Base-by-base conservation (phyloP, 192 early-diverging fungal genomes). In the Podila minutissima region DNA sequence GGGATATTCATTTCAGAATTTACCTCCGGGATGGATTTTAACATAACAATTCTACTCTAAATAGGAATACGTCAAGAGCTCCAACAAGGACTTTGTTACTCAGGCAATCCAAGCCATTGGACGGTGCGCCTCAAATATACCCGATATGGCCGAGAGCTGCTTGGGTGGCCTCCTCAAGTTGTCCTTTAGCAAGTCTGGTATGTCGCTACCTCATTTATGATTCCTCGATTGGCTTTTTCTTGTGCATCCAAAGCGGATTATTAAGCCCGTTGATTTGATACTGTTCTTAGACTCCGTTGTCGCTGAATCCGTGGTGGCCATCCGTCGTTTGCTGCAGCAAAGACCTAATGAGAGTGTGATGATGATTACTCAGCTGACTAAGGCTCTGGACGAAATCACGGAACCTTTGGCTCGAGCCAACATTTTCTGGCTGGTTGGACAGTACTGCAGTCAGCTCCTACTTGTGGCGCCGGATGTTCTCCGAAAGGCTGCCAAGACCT, bases 391-490 rank as follows among this genome's bases (percentile, higher is more conserved):
- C 60, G 76, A 75, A 9, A 91, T 95, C 59, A 87, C 89, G 13
- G 86, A 89, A 15, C 89, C 93, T 10, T 83, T 83, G 59, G 97
- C 98, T 19, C 85, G 95, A 15, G 95, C 97, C 5, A 91, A 92
- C 31, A 90, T 98, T 19, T 87, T 97, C 64, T 95, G 94, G 90
- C 85, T 99, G 53, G 91, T 98, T 26, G 91, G 94, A 31, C 93
- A 96, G 66, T 92, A 97, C 86, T 82, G 88, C 26, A 81, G 86
- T 24, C 82, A 85, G 46, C 84, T 96, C 11, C 88, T 90, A 5
- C 82, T 83, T 10, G 79, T 93, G 5, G 93, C 91, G 9, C 93
- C 94, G 11, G 97, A 98, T 78, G 89, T 94, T 10, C 87, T 99
- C 41, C 89, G 97, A 24, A 84, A 87, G 53, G 90, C 88, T 6